Percentiles rank a stretch among this genome's conserved stretches.
Evolutionary conservation across 2,329 filamentous ascomycete species (phyloP).

Genomic region (Neofusicoccum umdonicola): DNA sequence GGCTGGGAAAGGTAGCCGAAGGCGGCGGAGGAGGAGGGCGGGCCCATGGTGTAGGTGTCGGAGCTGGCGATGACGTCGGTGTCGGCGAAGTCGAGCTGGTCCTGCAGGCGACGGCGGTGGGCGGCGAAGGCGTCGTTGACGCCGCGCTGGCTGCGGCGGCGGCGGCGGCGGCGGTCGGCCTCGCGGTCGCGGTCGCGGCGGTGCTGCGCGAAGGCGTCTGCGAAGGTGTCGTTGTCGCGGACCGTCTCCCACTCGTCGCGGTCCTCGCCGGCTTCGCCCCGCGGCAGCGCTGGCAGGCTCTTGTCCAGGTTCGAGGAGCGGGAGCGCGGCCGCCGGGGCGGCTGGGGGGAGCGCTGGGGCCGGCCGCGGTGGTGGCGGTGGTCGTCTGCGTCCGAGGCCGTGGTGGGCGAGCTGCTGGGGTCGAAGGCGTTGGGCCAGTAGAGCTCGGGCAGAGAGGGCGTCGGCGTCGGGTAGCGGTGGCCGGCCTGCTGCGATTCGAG

Average conservation of each 20-base stretch:
- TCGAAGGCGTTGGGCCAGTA: neutral
- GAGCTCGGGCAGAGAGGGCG: neutral
- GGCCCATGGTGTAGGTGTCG: slow-evolving; percentile 10
- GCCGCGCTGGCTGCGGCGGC: slow-evolving; percentile 47
- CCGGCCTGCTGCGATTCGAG: neutral
- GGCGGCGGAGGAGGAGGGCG: neutral
- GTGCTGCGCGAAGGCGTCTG: slow-evolving; percentile 33
- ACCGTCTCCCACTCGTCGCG: neutral
- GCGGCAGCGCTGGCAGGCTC: neutral
- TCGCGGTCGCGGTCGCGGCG: slow-evolving; percentile 41
- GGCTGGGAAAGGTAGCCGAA: no score
- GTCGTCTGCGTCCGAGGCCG: neutral
- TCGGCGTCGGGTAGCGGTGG: neutral
- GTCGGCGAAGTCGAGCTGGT: neutral
- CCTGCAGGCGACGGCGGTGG: neutral
- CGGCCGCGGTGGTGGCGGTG: no score
- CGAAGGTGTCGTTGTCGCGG: slow-evolving; percentile 19
- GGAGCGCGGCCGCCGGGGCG: neutral
- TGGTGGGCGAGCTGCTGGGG: neutral
- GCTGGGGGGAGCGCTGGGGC: no score
- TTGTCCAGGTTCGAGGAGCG: neutral
- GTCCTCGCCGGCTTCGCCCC: neutral
- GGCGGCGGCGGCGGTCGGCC: slow-evolving; percentile 54
- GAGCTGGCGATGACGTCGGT: slow-evolving; percentile 3
- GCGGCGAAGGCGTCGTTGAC: neutral